These are phyloP conservation scores for Plasmodium gaboni DNA, from an alignment of 169 alveolate genomes.

Conservation along the genomic window DNA sequence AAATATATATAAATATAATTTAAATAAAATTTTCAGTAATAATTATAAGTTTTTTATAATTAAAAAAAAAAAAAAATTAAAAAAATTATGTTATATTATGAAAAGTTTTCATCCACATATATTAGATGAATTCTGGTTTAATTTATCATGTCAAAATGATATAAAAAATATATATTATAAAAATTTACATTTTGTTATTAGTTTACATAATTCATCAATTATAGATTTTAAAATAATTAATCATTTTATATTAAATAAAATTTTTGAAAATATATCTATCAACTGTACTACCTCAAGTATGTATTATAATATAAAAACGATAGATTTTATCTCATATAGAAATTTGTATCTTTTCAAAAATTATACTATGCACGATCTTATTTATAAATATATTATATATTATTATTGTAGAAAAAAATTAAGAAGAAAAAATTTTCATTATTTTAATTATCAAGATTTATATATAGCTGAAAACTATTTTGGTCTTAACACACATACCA, in stretches of 20 bases:
- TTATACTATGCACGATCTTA: slow-evolving; percentile 29
- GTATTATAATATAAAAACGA: slow-evolving; percentile 23
- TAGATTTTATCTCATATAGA: slow-evolving; percentile 25
- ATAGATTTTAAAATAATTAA: slow-evolving; percentile 44
- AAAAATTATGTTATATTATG: slow-evolving; percentile 45
- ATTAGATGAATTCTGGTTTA: slow-evolving; percentile 41
- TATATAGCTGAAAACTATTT: slow-evolving; percentile 38
- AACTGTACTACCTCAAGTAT: slow-evolving; percentile 24
- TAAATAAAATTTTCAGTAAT: slow-evolving; percentile 50
- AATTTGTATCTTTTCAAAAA: slow-evolving; percentile 52
- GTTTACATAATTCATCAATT: slow-evolving; percentile 49
- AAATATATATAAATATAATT: slow-evolving; percentile 40
- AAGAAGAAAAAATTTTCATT: slow-evolving; percentile 47
- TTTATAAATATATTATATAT: slow-evolving; percentile 49
- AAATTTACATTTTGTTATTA: slow-evolving; percentile 30
- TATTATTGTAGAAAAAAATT: slow-evolving; percentile 41
- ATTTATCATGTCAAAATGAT: slow-evolving; percentile 42
- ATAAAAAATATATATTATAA: slow-evolving; percentile 31
- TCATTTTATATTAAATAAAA: slow-evolving; percentile 31
- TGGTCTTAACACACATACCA: slow-evolving; percentile 61
- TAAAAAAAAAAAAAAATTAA: slow-evolving; percentile 54
- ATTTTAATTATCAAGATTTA: slow-evolving; percentile 58
- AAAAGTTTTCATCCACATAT: slow-evolving; percentile 28
- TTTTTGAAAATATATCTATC: slow-evolving; percentile 33
- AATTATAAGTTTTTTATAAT: slow-evolving; percentile 35